A percentile compares a stretch with the other conserved stretches of the same genome.
Evolutionary conservation across 75 land plant species (phyloP).

Genomic region (Ceratopteris richardii): DNA sequence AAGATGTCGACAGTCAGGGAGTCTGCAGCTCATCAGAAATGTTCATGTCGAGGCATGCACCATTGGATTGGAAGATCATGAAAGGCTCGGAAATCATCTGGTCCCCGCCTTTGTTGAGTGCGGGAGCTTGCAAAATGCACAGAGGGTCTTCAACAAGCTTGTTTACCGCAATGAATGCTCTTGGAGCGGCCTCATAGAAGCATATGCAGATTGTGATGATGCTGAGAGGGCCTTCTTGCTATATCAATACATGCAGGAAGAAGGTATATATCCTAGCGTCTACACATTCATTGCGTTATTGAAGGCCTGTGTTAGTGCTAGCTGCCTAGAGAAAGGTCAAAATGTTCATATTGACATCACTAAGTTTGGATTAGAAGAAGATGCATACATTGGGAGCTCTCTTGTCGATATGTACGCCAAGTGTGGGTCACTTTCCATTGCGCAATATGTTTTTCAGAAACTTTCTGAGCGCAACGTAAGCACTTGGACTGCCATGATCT

Average conservation of each 20-base stretch:
- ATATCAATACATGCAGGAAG: not conserved
- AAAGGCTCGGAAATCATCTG: not conserved
- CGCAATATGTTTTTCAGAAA: conserved; percentile 2
- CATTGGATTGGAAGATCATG: too few species aligned
- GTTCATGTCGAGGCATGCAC: too few species aligned
- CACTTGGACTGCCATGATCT: conserved; percentile 13
- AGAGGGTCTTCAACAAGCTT: not conserved
- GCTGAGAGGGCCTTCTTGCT: not conserved
- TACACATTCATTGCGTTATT: not conserved
- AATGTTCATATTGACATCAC: not conserved
- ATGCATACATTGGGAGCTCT: not conserved
- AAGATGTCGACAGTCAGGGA: too few species aligned
- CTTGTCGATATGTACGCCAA: conserved; percentile 15
- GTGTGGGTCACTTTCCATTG: conserved; percentile 5
- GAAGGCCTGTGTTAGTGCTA: not conserved
- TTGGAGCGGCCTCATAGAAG: not conserved
- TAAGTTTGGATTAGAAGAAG: not conserved
- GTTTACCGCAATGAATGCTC: not conserved
- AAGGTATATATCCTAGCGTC: not conserved
- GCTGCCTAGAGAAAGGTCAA: conserved; percentile 5
- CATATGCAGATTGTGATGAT: not conserved
- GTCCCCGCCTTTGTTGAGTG: not conserved
- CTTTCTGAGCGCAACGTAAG: conserved; percentile 6
- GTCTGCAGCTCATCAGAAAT: too few species aligned
- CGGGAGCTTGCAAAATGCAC: not conserved